These are phyloP conservation scores for Pterulicium gracile DNA, from an alignment of 1,284 basidiomycete species.

Conservation along the genomic window DNA sequence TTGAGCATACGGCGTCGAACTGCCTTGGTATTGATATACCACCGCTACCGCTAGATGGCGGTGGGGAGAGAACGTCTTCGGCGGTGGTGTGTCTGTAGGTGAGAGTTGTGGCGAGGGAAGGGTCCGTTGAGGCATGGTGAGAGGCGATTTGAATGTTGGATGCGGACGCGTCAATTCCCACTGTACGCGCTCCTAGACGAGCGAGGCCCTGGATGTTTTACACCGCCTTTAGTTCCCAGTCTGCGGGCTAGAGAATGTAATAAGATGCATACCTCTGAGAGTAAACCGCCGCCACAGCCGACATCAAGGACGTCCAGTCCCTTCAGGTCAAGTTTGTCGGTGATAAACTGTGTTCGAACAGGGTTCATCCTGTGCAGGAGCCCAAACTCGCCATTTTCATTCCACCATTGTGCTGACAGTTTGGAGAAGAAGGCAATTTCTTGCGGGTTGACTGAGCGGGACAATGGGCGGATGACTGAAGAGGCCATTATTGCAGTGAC, in stretches of 20 bases:
- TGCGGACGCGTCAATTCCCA: conserved; percentile 86
- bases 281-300: conserved; percentile 91
- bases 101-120: conserved; percentile 31
- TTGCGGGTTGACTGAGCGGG: conserved; percentile 50
- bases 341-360: conserved; percentile 75
- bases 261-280: conserved; percentile 65
- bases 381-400: conserved; percentile 86
- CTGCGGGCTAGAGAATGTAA: too few species aligned
- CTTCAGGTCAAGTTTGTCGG: conserved; percentile 63
- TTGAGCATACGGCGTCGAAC: conserved; percentile 92
- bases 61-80: conserved; percentile 57
- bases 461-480: conserved; percentile 1
- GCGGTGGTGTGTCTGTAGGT: conserved; percentile 74
- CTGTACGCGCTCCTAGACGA: conserved; percentile 75
- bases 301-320: conserved; percentile 74
- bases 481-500: neutral
- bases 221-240: too few species aligned
- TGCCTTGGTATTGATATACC: conserved; percentile 32
- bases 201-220: conserved; percentile 87
- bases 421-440: conserved; percentile 92
- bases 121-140: conserved; percentile 76
- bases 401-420: conserved; percentile 94
- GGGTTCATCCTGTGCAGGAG: conserved; percentile 96
- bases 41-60: too few species aligned
- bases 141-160: conserved; percentile 84